Percentiles rank a stretch among this genome's conserved stretches.
These are phyloP conservation scores for Tricholoma furcatifolium DNA, from an alignment of 768 basidiomycete genomes.

Conservation along the genomic window DNA sequence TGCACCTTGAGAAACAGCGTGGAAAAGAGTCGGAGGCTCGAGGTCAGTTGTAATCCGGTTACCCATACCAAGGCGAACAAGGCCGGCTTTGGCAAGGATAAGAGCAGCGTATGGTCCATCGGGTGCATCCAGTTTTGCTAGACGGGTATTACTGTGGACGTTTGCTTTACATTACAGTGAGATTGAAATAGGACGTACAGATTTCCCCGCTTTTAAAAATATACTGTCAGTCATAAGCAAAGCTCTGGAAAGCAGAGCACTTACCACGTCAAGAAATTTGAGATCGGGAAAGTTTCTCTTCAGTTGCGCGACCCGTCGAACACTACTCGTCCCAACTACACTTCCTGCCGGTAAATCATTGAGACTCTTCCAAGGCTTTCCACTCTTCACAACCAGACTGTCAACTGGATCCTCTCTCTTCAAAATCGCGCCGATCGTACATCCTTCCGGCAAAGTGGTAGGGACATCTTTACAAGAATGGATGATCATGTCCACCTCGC, in stretches of 20 bases:
- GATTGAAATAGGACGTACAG: conserved; percentile 47
- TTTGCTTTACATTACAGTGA: conserved; percentile 9
- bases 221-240: not conserved
- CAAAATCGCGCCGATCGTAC: conserved; percentile 80
- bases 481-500: conserved; percentile 85
- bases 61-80: conserved; percentile 75
- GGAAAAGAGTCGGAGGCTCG: conserved; percentile 69
- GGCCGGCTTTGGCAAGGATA: conserved; percentile 91
- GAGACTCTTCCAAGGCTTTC: conserved; percentile 61
- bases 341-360: conserved; percentile 85
- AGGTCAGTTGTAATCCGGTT: conserved; percentile 77
- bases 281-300: conserved; percentile 74
- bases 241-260: conserved; percentile 29
- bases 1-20: conserved; percentile 95
- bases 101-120: conserved; percentile 81
- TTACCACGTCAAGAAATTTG: conserved; percentile 84
- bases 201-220: conserved; percentile 70
- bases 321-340: conserved; percentile 94
- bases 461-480: conserved; percentile 95
- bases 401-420: conserved; percentile 90
- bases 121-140: conserved; percentile 86
- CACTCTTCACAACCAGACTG: conserved; percentile 82
- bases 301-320: conserved; percentile 89
- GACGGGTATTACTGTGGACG: conserved; percentile 72
- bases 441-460: conserved; percentile 81